Base-by-base conservation (phyloP, 257 asterid species). In the Voacanga thouarsii region DNA sequence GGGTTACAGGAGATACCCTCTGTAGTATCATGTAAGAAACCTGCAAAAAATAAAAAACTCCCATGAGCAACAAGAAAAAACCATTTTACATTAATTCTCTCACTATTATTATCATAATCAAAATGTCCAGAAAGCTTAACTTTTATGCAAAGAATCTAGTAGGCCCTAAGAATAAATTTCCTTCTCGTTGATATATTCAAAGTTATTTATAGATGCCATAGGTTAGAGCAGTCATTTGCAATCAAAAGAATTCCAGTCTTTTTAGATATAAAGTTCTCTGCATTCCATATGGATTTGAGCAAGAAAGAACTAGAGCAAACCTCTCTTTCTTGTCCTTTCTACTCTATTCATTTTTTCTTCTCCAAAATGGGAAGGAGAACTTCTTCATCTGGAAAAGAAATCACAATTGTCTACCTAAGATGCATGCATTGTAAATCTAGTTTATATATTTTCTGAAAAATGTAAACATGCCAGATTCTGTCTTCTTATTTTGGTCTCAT, bases 1-100 rank as follows among this genome's bases (percentile, higher is more conserved):
- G 99, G n/a, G 97, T 92, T 60, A 94, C 93, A 16, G 97, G 99
- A 23, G 97, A 94, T 61, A 92, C 97, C 50, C 97, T 92, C 85
- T 91, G 95, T 88, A 94, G 80, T 82, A 94, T 90, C 97, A 92
- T 94, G 88, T 92, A 94, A 18, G 99, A 86, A 66, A 94, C 94
- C 97, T 94, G 93, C 83, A 78, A 50, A 75, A n/a, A n/a, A n/a
- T n/a, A 84, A 47, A n/a, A 56, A 82, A 66, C 19, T 66, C 74
- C 55, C 19, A 44, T 85, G 68, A 84, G 82, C 83, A 51, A 67
- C 77, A 33, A 18, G 11, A 67, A 37, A 5, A 63, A 67, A 41
- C 12, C 19, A 28, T 12, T 9, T 51, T 39, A 21, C 15, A 19
- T 39, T 39, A 67, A 39, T n/a, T 67, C 28, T 51, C 14, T 8